Conservation (phyloP, 1,139 yeast genomes). For the Lipomyces yarrowii region DNA sequence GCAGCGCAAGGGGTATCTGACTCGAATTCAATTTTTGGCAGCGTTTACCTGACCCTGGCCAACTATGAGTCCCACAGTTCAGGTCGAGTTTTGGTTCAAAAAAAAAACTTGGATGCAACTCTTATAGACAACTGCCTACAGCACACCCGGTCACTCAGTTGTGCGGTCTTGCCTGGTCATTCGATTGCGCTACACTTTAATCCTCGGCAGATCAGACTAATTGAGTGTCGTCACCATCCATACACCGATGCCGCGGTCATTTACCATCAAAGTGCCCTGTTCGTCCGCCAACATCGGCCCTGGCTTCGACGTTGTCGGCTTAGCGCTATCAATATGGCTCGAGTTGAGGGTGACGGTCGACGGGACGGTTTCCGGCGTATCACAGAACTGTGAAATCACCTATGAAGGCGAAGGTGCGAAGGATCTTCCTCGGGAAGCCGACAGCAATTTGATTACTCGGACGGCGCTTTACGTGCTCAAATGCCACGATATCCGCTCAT, state of each 20-base stretch:
- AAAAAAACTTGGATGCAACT: neutral
- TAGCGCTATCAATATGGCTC: conserved; percentile 75
- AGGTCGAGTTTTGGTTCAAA: neutral
- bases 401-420: conserved; percentile 81
- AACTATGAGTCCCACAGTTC: neutral
- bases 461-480: conserved; percentile 90
- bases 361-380: conserved; percentile 53
- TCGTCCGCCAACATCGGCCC: conserved; percentile 98
- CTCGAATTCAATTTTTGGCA: neutral
- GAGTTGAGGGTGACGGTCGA: conserved; percentile 62
- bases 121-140: neutral
- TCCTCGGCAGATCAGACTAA: neutral
- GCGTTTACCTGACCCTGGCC: neutral
- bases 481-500: conserved; percentile 70
- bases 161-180: neutral
- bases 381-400: conserved; percentile 66
- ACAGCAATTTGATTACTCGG: conserved; percentile 81
- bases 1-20: neutral
- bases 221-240: neutral
- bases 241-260: conserved; percentile 27
- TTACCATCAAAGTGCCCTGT: conserved; percentile 78
- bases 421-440: conserved; percentile 75
- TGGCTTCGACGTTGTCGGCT: conserved; percentile 94
- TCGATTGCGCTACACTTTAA: neutral
- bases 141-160: neutral